Conservation (phyloP, 1,284 basidiomycete species). For the Takashimella koratensis region DNA sequence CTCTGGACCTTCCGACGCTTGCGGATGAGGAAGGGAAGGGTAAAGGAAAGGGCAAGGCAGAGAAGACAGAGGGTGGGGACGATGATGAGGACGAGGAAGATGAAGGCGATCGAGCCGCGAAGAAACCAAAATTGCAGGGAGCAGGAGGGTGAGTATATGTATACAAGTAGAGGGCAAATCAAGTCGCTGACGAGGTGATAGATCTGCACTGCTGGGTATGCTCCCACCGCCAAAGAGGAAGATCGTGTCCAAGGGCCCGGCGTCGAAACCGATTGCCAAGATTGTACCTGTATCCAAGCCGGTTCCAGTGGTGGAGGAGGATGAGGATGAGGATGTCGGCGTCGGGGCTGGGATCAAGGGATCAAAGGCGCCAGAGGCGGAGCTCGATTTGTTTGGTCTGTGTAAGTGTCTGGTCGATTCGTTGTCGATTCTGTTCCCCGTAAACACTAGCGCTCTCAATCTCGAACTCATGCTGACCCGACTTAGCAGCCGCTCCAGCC, state of each 20-base stretch:
- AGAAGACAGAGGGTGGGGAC: neutral
- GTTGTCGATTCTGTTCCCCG: neutral
- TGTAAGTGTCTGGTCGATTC: constrained; percentile 25
- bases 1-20: constrained; percentile 40
- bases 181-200: constrained; percentile 9
- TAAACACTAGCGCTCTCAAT: no score
- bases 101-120: constrained; percentile 8
- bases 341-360: neutral
- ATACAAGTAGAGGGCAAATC: no score
- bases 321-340: constrained; percentile 19
- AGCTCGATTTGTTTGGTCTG: constrained; percentile 46
- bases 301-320: constrained; percentile 6
- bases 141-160: constrained; percentile 11
- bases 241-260: constrained; percentile 21
- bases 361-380: constrained; percentile 14
- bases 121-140: constrained; percentile 22
- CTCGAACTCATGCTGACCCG: neutral
- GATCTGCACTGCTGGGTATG: constrained; percentile 45
- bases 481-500: constrained; percentile 11
- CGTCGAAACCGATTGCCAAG: neutral
- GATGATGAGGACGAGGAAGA: constrained; percentile 4
- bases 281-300: neutral
- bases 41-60: neutral
- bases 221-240: constrained; percentile 48
- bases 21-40: constrained; percentile 1